A percentile compares a stretch with the other conserved stretches of the same genome.
These are phyloP conservation scores for Apiosordaria backusii DNA, from an alignment of 495 filamentous ascomycete species.

Conservation along the genomic window DNA sequence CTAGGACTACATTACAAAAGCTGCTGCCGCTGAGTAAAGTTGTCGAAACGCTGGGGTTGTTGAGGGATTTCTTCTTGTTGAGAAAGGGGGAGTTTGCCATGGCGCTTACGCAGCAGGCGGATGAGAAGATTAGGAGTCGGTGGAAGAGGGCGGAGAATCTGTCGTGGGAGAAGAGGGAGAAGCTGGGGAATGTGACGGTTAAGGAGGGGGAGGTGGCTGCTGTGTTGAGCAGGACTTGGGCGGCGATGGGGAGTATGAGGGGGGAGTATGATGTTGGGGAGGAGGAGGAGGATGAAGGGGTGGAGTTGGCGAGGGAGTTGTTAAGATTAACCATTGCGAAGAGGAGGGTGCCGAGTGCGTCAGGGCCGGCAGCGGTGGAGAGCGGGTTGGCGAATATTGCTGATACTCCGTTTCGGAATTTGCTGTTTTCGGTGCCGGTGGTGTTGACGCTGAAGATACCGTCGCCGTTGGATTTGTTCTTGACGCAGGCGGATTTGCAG, in stretches of 20 bases:
- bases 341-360: conserved; percentile 29
- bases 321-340: conserved; percentile 63
- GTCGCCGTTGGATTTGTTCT: conserved; percentile 82
- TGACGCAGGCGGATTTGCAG: conserved; percentile 67
- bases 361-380: conserved; percentile 17
- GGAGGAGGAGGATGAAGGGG: conserved; percentile 67
- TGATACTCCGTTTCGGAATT: conserved; percentile 64
- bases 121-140: conserved; percentile 62
- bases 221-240: conserved; percentile 71
- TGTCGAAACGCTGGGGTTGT: conserved; percentile 68
- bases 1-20: conserved; percentile 73
- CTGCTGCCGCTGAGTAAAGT: conserved; percentile 73
- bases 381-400: conserved; percentile 32
- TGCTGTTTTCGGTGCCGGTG: conserved; percentile 76
- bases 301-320: conserved; percentile 77
- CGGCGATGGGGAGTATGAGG: conserved; percentile 67
- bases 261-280: conserved; percentile 69
- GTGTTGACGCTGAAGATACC: conserved; percentile 66
- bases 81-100: conserved; percentile 87
- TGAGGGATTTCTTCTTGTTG: conserved; percentile 84
- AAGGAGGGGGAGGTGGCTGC: conserved; percentile 84
- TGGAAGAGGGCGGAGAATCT: conserved; percentile 54
- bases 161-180: conserved; percentile 49
- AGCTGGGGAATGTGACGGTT: conserved; percentile 57
- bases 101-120: conserved; percentile 77